A percentile compares a stretch with the other conserved stretches of the same genome.
Evolutionary conservation across 2,329 filamentous ascomycete species (phyloP).

Genomic region (Blastomyces silverae): DNA sequence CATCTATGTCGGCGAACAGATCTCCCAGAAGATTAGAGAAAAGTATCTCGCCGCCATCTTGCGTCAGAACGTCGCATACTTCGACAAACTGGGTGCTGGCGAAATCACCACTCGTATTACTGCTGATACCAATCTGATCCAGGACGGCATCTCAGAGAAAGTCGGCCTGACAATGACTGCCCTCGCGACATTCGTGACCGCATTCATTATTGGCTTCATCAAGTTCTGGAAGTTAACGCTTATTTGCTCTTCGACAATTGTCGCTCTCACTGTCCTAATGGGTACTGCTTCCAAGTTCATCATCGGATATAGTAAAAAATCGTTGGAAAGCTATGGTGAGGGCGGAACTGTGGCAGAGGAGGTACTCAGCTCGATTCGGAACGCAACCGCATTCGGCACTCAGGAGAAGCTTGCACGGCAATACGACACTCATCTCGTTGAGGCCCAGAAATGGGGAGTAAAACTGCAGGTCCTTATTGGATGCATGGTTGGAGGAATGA

Average conservation of each 20-base stretch:
- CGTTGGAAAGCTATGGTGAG: conserved; percentile 69
- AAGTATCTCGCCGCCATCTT: conserved; percentile 78
- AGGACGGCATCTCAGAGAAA: conserved; percentile 91
- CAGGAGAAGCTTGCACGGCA: conserved; percentile 84
- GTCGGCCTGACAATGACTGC: conserved; percentile 70
- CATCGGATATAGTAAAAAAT: conserved; percentile 71
- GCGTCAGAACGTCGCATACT: conserved; percentile 84
- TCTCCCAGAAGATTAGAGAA: conserved; percentile 70
- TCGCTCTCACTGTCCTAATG: conserved; percentile 73
- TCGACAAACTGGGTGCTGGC: conserved; percentile 85
- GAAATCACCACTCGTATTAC: conserved; percentile 94
- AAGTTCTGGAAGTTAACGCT: conserved; percentile 90
- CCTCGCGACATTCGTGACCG: conserved; percentile 73
- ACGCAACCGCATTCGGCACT: conserved; percentile 85
- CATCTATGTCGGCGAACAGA: conserved; percentile 78
- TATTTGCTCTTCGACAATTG: conserved; percentile 74
- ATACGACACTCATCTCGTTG: conserved; percentile 68
- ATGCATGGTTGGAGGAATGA: conserved; percentile 75
- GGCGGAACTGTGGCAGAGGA: conserved; percentile 90
- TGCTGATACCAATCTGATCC: conserved; percentile 84
- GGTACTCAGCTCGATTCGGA: conserved; percentile 87
- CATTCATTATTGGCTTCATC: conserved; percentile 84
- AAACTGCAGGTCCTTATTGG: conserved; percentile 66
- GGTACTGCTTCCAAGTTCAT: conserved; percentile 66
- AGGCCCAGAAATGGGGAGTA: conserved; percentile 69